A percentile compares a stretch with the other conserved stretches of the same genome.
These are phyloP conservation scores for Russula dissimulans DNA, from an alignment of 768 basidiomycete species.

Conservation along the genomic window DNA sequence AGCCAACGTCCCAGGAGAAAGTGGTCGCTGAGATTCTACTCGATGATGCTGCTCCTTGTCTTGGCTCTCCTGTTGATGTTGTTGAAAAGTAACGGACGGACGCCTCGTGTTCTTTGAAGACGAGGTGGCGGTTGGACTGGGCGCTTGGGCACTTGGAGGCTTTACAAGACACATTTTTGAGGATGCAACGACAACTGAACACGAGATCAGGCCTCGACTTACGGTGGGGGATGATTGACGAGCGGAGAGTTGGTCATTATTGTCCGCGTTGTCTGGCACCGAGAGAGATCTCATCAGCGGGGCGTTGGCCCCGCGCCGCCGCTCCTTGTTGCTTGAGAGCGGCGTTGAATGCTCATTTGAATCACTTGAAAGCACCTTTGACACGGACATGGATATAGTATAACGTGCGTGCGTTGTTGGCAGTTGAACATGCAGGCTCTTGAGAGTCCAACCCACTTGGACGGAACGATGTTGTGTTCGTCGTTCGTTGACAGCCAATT, in stretches of 20 bases:
- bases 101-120: constrained; percentile 4
- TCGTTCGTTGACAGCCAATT: neutral
- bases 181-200: constrained; percentile 5
- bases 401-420: neutral
- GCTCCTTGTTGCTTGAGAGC: constrained; percentile 13
- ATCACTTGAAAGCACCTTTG: constrained; percentile 8
- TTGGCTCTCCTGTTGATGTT: neutral
- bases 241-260: neutral
- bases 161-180: constrained; percentile 14
- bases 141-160: constrained; percentile 6
- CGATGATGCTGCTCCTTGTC: neutral
- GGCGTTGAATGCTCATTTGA: constrained; percentile 14
- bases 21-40: neutral
- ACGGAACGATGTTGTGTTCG: neutral
- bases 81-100: constrained; percentile 2
- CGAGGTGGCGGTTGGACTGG: neutral
- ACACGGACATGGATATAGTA: neutral
- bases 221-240: constrained; percentile 6
- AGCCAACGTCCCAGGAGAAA: constrained; percentile 23
- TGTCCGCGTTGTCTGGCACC: neutral
- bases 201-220: constrained; percentile 18
- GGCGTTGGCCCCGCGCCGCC: constrained; percentile 7
- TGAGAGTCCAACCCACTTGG: neutral
- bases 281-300: constrained; percentile 11
- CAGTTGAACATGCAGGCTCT: constrained; percentile 1